These are phyloP conservation scores for Curvularia sp. DNA, from an alignment of 2,329 filamentous ascomycete genomes.

Conservation along the genomic window DNA sequence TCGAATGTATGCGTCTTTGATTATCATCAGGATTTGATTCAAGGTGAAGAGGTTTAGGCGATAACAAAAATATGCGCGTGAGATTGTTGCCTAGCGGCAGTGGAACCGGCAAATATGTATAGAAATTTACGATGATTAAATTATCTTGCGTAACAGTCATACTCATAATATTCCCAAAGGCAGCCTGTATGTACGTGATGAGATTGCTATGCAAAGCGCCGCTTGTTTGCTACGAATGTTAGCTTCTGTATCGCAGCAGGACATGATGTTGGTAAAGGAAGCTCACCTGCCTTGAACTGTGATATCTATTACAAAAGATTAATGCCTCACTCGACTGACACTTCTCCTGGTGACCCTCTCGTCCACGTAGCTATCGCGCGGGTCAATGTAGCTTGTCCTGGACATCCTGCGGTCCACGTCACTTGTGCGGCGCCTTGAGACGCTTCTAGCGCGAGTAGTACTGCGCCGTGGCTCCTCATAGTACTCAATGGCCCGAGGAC, in stretches of 20 bases:
- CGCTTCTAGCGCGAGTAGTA: constrained; percentile 37
- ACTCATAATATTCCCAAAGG: background rate
- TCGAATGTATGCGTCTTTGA: background rate
- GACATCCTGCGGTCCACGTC: constrained; percentile 37
- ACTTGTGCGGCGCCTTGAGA: constrained; percentile 36
- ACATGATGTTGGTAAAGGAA: background rate
- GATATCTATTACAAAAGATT: background rate
- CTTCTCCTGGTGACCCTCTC: constrained; percentile 39
- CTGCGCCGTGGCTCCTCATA: constrained; percentile 39
- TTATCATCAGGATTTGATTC: background rate
- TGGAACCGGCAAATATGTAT: background rate
- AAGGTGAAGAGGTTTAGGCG: background rate
- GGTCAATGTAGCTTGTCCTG: constrained; percentile 37
- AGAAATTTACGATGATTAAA: background rate
- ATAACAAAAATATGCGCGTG: background rate
- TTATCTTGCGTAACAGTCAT: background rate
- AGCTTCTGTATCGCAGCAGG: background rate
- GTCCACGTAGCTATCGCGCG: constrained; percentile 35
- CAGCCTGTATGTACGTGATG: background rate
- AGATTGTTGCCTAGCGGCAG: background rate
- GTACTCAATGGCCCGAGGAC: constrained; percentile 39
- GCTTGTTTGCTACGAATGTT: background rate
- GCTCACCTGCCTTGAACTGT: background rate
- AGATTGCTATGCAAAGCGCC: background rate
- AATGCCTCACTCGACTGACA: constrained; percentile 38